These are phyloP conservation scores for Fusarium succisae DNA, from an alignment of 2,329 filamentous ascomycete genomes.

Conservation along the genomic window DNA sequence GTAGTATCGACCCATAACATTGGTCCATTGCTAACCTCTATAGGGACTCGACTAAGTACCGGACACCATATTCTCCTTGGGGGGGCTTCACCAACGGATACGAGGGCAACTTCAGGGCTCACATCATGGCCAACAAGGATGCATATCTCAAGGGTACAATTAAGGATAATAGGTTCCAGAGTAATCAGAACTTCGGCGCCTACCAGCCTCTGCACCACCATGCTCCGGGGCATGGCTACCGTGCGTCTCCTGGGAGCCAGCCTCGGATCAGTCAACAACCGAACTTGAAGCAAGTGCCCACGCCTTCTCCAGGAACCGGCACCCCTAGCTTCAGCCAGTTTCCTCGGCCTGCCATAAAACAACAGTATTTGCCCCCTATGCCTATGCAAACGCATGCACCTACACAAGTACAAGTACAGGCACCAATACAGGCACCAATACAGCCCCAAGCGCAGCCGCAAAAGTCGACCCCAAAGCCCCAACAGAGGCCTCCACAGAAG, in stretches of 20 bases:
- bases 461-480: background rate
- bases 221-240: background rate
- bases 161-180: background rate
- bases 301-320: background rate
- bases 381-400: slow-evolving; percentile 6
- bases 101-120: slow-evolving; percentile 60
- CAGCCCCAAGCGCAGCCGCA: background rate
- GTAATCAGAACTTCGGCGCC: background rate
- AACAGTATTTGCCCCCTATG: slow-evolving; percentile 23
- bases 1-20: slow-evolving; percentile 9
- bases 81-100: slow-evolving; percentile 71
- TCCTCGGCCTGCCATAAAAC: slow-evolving; percentile 34
- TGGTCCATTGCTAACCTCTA: slow-evolving; percentile 23
- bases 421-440: background rate
- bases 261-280: slow-evolving; percentile 17
- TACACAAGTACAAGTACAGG: background rate
- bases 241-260: background rate
- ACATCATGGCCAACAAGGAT: slow-evolving; percentile 51
- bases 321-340: slow-evolving; percentile 11
- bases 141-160: slow-evolving; percentile 43
- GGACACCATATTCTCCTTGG: slow-evolving; percentile 66
- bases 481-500: background rate
- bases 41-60: slow-evolving; percentile 65
- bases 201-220: slow-evolving; percentile 3
- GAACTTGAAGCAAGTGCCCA: background rate